Evolutionary conservation across 1,284 basidiomycete genomes (phyloP).

Genomic region (Naganishia sp.): DNA sequence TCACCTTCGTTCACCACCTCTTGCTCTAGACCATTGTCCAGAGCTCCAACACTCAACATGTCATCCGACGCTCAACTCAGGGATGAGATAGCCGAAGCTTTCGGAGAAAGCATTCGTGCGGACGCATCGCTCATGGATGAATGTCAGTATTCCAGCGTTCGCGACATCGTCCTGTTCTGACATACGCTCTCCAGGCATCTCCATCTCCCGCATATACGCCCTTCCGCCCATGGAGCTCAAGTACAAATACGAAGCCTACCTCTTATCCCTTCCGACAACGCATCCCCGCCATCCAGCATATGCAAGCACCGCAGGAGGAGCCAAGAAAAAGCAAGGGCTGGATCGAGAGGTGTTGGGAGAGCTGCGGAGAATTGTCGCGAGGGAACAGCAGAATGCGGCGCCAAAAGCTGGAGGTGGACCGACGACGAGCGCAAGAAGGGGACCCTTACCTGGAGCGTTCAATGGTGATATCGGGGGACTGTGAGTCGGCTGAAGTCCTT

Average conservation of each 20-base stretch:
- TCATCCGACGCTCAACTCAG: constrained; percentile 11
- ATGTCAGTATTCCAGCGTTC: not conserved
- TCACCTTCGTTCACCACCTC: not conserved
- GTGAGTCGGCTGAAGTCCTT: constrained; percentile 36
- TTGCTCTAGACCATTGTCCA: no score
- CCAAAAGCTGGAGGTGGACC: constrained; percentile 2
- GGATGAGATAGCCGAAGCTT: constrained; percentile 8
- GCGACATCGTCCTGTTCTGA: not conserved
- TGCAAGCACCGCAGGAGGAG: constrained; percentile 7
- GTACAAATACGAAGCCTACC: constrained; percentile 57
- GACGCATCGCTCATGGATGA: constrained; percentile 15
- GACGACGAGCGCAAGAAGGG: constrained; percentile 36
- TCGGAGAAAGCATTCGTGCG: not conserved
- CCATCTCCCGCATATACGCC: constrained; percentile 50
- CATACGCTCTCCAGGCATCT: constrained; percentile 44
- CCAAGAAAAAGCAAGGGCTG: constrained; percentile 35
- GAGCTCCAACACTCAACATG: not conserved
- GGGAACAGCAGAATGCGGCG: constrained; percentile 38
- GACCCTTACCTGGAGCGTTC: constrained; percentile 35
- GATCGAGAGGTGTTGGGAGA: constrained; percentile 51
- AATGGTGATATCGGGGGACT: constrained; percentile 49
- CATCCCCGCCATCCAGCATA: constrained; percentile 12
- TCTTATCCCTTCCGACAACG: constrained; percentile 48
- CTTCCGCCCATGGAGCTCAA: constrained; percentile 51
- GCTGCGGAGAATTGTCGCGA: constrained; percentile 50